Evolutionary conservation across 2,329 filamentous ascomycete genomes (phyloP), one percentile per base, ranked within the genome.

Genomic region (Tolypocladium ophioglossoides): DNA sequence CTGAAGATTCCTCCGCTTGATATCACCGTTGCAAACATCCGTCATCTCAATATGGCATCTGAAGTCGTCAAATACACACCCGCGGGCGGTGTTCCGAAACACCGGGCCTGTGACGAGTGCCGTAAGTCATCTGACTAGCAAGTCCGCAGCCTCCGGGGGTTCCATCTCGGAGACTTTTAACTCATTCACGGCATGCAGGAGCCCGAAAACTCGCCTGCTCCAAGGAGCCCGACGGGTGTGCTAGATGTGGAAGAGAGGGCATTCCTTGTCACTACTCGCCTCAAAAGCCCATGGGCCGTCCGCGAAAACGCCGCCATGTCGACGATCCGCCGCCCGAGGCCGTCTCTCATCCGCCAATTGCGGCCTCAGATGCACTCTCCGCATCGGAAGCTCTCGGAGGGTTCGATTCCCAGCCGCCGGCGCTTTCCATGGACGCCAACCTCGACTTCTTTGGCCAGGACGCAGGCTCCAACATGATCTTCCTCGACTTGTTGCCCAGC

Each of bases 241-340:
- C 73, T 9, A 76, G 83, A 54, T 86, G 83, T 63, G 73, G 69
- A 53, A 74, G 73, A 54, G 83, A 86, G 59, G 74, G 73, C 55
- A 76, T 84, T 44, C 54, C 56, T 44, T 86, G 83, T 62, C 72
- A 80, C 58, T 86, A 85, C 67, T 85, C 82, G 9, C 71, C 75
- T 14, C 83, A 85, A 64, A 86, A 86, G 67, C 80, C 72, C 41
- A 86, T 86, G 83, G 83, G 83, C 4, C 74, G 83, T 44, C 83
- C 83, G 24, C 72, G 82, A 54, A 86, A 86, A 68, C 73, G 79
- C 55, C 75, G 71, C 20, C 66, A 67, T 44, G 58, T 66, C 34
- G 72, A 74, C 16, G 60, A 63, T 12, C 3, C 52, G 4, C 39
- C 46, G 6, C 10, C 52, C 12, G 50, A 49, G 5, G 37, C 55